Evolutionary conservation across 495 filamentous ascomycete genomes (phyloP).

Genomic region (Tuber aestivum): DNA sequence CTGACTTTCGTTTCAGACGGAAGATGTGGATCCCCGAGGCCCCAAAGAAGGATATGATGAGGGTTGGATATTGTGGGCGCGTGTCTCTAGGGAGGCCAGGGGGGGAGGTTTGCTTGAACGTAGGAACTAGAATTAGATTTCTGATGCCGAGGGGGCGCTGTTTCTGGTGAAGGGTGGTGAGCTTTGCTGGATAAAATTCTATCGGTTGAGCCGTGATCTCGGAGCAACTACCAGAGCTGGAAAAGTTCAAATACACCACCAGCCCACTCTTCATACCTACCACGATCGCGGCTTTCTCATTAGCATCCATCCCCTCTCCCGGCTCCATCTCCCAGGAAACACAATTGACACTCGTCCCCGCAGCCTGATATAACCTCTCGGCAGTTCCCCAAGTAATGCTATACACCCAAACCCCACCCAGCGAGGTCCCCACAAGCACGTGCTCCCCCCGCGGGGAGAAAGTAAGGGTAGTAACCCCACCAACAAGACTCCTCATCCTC

Average conservation of each 20-base stretch:
- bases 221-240: conserved; percentile 8
- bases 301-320: conserved; percentile 10
- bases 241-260: conserved; percentile 17
- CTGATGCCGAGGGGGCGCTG: background rate
- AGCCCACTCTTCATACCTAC: conserved; percentile 22
- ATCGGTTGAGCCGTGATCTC: conserved; percentile 2
- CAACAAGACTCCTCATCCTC: conserved; percentile 8
- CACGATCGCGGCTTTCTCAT: conserved; percentile 8
- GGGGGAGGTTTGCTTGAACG: background rate
- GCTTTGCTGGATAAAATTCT: conserved; percentile 17
- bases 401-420: conserved; percentile 26
- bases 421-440: conserved; percentile 18
- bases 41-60: conserved; percentile 12
- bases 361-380: conserved; percentile 5
- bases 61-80: conserved; percentile 13
- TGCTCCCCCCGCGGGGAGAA: conserved; percentile 24
- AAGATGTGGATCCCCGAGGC: conserved; percentile 20
- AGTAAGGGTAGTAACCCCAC: conserved; percentile 14
- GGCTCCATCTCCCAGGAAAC: conserved; percentile 17
- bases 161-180: background rate
- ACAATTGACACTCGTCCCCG: conserved; percentile 11
- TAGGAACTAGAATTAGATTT: conserved; percentile 22
- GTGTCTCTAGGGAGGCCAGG: background rate
- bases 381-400: conserved; percentile 5
- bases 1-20: conserved; percentile 18